Conservation (phyloP, 805 yeast species). For the Hanseniaspora guilliermondii region DNA sequence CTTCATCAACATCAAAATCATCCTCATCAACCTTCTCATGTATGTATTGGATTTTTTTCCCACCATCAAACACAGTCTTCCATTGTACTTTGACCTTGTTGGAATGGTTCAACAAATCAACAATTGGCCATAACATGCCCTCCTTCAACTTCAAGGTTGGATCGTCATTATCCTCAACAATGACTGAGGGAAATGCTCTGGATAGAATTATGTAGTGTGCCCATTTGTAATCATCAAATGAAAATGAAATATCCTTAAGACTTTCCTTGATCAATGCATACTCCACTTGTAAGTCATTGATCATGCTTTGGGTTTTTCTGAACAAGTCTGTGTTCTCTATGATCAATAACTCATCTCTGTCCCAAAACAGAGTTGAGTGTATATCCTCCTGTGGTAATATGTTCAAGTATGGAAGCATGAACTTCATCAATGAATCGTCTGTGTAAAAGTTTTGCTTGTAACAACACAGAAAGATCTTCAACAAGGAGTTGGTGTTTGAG, state of each 20-base stretch:
- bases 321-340: constrained; percentile 61
- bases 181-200: constrained; percentile 65
- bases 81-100: constrained; percentile 52
- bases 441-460: constrained; percentile 28
- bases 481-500: constrained; percentile 22
- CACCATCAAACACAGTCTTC: constrained; percentile 25
- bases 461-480: constrained; percentile 32
- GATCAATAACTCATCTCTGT: constrained; percentile 35
- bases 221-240: constrained; percentile 55
- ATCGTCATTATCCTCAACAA: constrained; percentile 30
- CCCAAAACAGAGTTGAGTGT: constrained; percentile 61
- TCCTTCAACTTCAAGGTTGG: constrained; percentile 32
- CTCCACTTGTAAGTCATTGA: constrained; percentile 28
- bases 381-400: constrained; percentile 35
- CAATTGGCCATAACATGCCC: constrained; percentile 64
- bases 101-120: constrained; percentile 69
- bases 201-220: constrained; percentile 57
- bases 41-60: constrained; percentile 32
- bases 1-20: constrained; percentile 14
- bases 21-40: constrained; percentile 21
- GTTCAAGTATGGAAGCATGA: constrained; percentile 36
- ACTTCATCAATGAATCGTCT: constrained; percentile 18
- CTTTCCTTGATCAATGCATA: background rate
- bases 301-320: constrained; percentile 39
- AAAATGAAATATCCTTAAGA: constrained; percentile 6